phyloP scores from a whole-genome alignment of 345 rosid species.

The Erodium maritimum region DNA sequence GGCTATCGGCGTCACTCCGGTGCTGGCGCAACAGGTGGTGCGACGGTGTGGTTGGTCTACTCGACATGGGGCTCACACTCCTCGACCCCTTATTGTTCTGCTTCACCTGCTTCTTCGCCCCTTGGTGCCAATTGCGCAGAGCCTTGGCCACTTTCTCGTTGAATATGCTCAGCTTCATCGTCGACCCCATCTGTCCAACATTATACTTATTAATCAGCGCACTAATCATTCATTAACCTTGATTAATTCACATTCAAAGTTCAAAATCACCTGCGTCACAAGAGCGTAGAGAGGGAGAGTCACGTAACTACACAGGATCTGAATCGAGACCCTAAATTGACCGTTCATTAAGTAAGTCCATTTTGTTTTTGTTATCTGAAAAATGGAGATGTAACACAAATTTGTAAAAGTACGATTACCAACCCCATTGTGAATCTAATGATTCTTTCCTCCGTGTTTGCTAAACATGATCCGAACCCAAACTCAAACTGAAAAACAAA shows the following conservation, averaged over 20 bases:
- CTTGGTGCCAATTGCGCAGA: conserved; percentile 60
- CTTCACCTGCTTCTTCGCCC: conserved; percentile 49
- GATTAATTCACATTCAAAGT: neutral
- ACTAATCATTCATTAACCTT: neutral
- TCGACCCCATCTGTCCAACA: conserved; percentile 65
- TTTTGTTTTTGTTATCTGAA: neutral
- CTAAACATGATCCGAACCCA: conserved; percentile 37
- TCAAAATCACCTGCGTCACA: conserved; percentile 66
- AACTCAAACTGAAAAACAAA: conserved; percentile 47
- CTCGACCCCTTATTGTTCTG: conserved; percentile 19
- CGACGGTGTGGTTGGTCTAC: conserved; percentile 37
- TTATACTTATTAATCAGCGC: neutral
- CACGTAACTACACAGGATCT: conserved; percentile 83
- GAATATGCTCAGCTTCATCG: conserved; percentile 77
- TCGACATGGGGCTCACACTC: too few species aligned
- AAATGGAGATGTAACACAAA: neutral
- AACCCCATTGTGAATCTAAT: conserved; percentile 80
- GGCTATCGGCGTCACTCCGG: conserved; percentile 22
- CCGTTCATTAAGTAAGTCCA: neutral
- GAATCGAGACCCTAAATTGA: conserved; percentile 54
- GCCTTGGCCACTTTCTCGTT: conserved; percentile 67
- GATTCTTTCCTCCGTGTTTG: conserved; percentile 29
- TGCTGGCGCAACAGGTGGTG: conserved; percentile 29
- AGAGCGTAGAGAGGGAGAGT: conserved; percentile 94
- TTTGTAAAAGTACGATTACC: neutral